phyloP scores from a whole-genome alignment of 371 early-diverging fungal genomes.

The Fennellomyces sp. region DNA sequence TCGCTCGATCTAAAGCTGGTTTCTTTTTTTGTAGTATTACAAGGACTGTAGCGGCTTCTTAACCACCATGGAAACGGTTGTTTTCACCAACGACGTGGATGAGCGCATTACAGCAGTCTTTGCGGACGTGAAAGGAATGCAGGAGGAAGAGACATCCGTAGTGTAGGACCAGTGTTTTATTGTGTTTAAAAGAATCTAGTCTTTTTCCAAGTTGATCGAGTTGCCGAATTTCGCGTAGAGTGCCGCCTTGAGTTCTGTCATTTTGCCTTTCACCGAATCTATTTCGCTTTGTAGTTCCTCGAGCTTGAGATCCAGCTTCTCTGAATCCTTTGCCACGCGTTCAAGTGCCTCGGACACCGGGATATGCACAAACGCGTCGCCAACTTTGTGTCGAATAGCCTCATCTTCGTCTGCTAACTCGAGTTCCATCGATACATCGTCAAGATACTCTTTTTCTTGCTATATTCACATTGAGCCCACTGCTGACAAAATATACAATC shows the following conservation, averaged over 20 bases:
- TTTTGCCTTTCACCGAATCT: constrained; percentile 67
- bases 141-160: background rate
- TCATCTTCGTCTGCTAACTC: constrained; percentile 95
- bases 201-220: constrained; percentile 92
- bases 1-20: background rate
- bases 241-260: constrained; percentile 83
- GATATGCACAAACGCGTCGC: constrained; percentile 87
- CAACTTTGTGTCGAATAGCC: constrained; percentile 81
- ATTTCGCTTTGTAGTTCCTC: constrained; percentile 71
- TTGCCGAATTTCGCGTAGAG: constrained; percentile 94
- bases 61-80: constrained; percentile 68
- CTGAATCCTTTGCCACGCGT: constrained; percentile 68
- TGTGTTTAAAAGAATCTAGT: constrained; percentile 42
- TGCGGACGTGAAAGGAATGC: constrained; percentile 14
- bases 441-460: constrained; percentile 90
- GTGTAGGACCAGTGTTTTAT: background rate
- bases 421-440: constrained; percentile 88
- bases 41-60: constrained; percentile 66
- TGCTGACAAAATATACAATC: too few species aligned
- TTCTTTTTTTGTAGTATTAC: constrained; percentile 49
- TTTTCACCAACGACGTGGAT: constrained; percentile 72
- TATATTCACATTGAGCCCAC: constrained; percentile 19
- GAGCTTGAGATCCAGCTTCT: constrained; percentile 59
- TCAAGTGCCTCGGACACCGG: constrained; percentile 75
- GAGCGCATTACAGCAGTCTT: constrained; percentile 55